Conservation (phyloP, 345 rosid species). For the Passiflora organensis region DNA sequence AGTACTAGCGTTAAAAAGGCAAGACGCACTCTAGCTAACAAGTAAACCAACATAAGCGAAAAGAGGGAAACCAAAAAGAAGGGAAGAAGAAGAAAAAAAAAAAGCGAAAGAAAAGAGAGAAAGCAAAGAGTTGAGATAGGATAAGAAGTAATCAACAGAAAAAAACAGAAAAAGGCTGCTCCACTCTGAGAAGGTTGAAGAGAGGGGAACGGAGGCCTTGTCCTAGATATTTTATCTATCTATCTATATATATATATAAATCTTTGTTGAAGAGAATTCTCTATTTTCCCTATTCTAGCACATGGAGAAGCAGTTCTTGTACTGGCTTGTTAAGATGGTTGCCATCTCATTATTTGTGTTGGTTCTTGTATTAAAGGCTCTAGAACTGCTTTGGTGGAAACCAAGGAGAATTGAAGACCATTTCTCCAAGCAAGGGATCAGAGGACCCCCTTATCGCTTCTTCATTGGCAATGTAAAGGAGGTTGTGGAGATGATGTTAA, state of each 20-base stretch:
- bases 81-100: constrained; percentile 1
- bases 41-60: constrained; percentile 42
- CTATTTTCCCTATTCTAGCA: neutral
- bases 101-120: constrained; percentile 4
- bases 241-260: too few species aligned
- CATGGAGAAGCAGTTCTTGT: constrained; percentile 14
- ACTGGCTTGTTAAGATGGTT: constrained; percentile 43
- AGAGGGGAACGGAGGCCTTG: too few species aligned
- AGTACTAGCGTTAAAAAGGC: constrained; percentile 37
- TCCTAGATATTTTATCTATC: too few species aligned
- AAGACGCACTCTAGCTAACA: constrained; percentile 25
- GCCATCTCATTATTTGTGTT: constrained; percentile 28
- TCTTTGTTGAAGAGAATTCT: too few species aligned
- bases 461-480: constrained; percentile 94
- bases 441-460: constrained; percentile 96
- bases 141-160: neutral
- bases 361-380: constrained; percentile 40
- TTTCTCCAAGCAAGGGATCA: constrained; percentile 90
- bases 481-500: constrained; percentile 76
- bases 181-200: constrained; percentile 1
- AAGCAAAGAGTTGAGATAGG: constrained; percentile 1
- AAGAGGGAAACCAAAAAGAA: constrained; percentile 23
- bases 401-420: constrained; percentile 87
- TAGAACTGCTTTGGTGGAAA: constrained; percentile 76
- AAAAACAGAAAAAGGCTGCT: constrained; percentile 10